Conservation (phyloP, 2,329 filamentous ascomycete genomes). For the Graphilbum sp. region DNA sequence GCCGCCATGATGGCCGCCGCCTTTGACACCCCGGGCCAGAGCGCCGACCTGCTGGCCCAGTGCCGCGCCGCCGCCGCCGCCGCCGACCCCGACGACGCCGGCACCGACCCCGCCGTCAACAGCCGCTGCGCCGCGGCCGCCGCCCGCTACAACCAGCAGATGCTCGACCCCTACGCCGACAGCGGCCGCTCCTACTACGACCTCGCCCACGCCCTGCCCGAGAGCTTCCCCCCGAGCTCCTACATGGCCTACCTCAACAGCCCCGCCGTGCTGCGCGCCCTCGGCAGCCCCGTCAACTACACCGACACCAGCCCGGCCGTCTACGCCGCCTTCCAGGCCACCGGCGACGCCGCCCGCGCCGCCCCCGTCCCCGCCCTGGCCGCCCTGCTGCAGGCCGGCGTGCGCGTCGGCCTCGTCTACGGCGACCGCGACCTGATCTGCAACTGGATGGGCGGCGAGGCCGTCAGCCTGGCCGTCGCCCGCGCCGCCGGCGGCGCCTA, state of each 20-base stretch:
- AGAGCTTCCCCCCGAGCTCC: slow-evolving; percentile 47
- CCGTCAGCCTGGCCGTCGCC: slow-evolving; percentile 47
- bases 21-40: slow-evolving; percentile 26
- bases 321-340: slow-evolving; percentile 27
- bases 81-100: slow-evolving; percentile 24
- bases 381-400: slow-evolving; percentile 40
- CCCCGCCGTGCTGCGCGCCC: slow-evolving; percentile 34
- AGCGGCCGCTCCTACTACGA: slow-evolving; percentile 44
- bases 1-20: slow-evolving; percentile 27
- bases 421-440: slow-evolving; percentile 47
- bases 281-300: slow-evolving; percentile 47
- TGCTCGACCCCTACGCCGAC: slow-evolving; percentile 38
- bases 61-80: slow-evolving; percentile 29
- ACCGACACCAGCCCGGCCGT: slow-evolving; percentile 32
- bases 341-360: slow-evolving; percentile 46
- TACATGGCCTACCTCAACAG: slow-evolving; percentile 50
- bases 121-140: slow-evolving; percentile 36
- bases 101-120: slow-evolving; percentile 21
- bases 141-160: slow-evolving; percentile 36
- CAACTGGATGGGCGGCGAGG: slow-evolving; percentile 62
- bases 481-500: slow-evolving; percentile 30
- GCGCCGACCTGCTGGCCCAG: slow-evolving; percentile 16
- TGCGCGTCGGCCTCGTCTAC: slow-evolving; percentile 58
- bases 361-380: slow-evolving; percentile 41
- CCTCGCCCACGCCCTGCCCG: slow-evolving; percentile 34